Base-by-base conservation (phyloP, 1,139 yeast genomes). In the Oligophagozyma castellii region DNA sequence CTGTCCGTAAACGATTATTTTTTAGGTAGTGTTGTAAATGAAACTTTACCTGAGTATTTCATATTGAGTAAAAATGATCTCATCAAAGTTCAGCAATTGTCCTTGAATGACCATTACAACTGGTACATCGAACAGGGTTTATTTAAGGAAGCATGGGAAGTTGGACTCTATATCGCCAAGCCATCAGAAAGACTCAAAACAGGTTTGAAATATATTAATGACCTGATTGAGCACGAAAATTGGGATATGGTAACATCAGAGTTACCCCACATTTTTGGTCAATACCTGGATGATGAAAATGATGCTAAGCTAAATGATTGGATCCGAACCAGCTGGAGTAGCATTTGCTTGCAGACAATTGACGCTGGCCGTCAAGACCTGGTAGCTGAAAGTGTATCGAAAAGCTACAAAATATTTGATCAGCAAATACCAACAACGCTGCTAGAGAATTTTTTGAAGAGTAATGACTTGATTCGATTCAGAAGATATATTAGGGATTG, bases 21-120 rank as follows among this genome's bases (percentile, higher is more conserved):
- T 36, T 53, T 86, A 28, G 68, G 72, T 0, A 66, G 65, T 28
- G 65, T 65, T 46, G 57, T 64, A 12, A 55, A 56, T 5, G 29
- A 36, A 10, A 29, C 47, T 4, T 34, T 39, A 4, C 58, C 67
- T 1, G 58, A 62, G 24, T 81, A 78, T 56, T 78, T 65, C 40
- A 62, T 89, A 13, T 62, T 86, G 5, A 73, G 92, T 48, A 83
- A 95, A 0, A 70, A 70, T 30, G 96, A 84, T 55, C 86, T 77
- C 1, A 79, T 89, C 2, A 59, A 73, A 10, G 86, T 86, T 0
- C 68, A 73, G 40, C 84, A 77, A 39, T 61, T 77, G 16, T 74
- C 72, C 37, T 51, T 78, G 14, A 52, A 58, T 18, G 96, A 86
- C 46, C 68, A 76, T 35, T 63, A 77, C 24, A 59, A 70, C 3